These are phyloP conservation scores for Aciculoconidium aculeatum DNA, from an alignment of 805 yeast genomes.

Conservation along the genomic window DNA sequence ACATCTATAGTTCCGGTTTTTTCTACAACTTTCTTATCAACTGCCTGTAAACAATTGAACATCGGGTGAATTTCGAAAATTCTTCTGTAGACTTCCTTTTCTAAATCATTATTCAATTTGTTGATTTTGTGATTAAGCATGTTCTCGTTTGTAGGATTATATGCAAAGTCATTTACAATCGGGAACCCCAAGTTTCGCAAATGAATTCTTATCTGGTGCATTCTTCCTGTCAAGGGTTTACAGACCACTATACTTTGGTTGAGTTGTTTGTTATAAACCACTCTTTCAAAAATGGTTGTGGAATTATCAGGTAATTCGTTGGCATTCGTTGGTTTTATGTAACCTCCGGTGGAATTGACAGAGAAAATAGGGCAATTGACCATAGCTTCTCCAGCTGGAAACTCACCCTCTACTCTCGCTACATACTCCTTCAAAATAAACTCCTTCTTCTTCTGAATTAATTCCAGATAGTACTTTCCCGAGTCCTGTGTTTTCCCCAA, in stretches of 20 bases:
- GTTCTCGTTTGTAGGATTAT: conserved; percentile 15
- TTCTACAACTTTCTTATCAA: conserved; percentile 7
- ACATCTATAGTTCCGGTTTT: conserved; percentile 11
- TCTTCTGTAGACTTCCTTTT: conserved; percentile 17
- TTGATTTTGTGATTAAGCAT: conserved; percentile 11
- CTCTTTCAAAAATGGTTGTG: conserved; percentile 25
- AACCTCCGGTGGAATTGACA: conserved; percentile 28
- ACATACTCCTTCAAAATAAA: conserved; percentile 36
- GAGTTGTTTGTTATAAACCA: conserved; percentile 21
- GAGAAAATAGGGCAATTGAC: conserved; percentile 38
- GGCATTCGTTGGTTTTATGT: conserved; percentile 21
- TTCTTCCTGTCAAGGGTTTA: conserved; percentile 46
- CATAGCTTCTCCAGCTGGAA: conserved; percentile 24
- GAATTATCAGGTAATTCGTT: conserved; percentile 23
- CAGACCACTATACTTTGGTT: conserved; percentile 44
- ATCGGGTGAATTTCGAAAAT: conserved; percentile 13
- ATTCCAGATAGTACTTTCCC: conserved; percentile 25
- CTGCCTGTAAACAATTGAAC: conserved; percentile 8
- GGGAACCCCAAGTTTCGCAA: conserved; percentile 51
- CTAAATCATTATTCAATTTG: conserved; percentile 16
- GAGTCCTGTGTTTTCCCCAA: conserved; percentile 32
- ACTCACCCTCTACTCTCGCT: conserved; percentile 39
- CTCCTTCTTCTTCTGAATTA: conserved; percentile 24
- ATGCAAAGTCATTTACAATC: conserved; percentile 68
- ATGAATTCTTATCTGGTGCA: conserved; percentile 56